Percentiles rank a stretch among this genome's conserved stretches.
phyloP scores from a whole-genome alignment of 2,329 filamentous ascomycete species.

The Aureobasidium sp. region DNA sequence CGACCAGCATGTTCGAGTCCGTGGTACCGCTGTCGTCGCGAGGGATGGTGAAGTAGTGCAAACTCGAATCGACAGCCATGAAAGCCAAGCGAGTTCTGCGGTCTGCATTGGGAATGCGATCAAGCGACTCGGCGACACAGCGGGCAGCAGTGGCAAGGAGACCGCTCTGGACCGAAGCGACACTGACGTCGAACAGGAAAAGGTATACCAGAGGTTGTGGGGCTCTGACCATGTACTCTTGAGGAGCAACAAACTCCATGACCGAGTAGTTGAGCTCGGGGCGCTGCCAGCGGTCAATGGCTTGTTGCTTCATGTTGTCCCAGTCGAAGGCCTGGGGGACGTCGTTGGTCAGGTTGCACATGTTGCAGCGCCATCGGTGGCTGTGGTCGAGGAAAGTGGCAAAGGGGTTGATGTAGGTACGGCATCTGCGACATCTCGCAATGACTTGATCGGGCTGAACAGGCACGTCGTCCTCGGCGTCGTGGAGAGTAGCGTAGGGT shows the following conservation, averaged over 20 bases:
- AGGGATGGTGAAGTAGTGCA: constrained; percentile 94
- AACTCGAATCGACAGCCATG: constrained; percentile 84
- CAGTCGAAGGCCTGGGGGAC: constrained; percentile 98
- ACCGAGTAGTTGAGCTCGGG: constrained; percentile 93
- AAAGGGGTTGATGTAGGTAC: constrained; percentile 96
- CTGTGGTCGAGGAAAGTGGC: constrained; percentile 95
- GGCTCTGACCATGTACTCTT: constrained; percentile 98
- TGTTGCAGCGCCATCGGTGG: constrained; percentile 97
- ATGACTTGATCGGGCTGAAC: constrained; percentile 96
- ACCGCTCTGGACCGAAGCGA: constrained; percentile 78
- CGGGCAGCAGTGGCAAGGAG: constrained; percentile 85
- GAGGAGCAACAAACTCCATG: constrained; percentile 93
- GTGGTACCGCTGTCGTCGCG: constrained; percentile 77
- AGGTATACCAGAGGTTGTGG: constrained; percentile 93
- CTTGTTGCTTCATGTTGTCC: constrained; percentile 87
- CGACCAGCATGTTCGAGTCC: constrained; percentile 84
- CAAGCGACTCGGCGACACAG: constrained; percentile 89
- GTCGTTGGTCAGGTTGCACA: constrained; percentile 98
- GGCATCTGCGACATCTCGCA: constrained; percentile 87
- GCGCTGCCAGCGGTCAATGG: constrained; percentile 83
- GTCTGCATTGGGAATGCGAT: constrained; percentile 94
- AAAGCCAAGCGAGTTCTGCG: constrained; percentile 87
- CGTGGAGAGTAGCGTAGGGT: constrained; percentile 86
- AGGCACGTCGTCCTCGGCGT: constrained; percentile 82
- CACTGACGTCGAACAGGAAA: constrained; percentile 93